These are phyloP conservation scores for Zea mays DNA, from an alignment of 176 grass and related monocot species.

Conservation along the genomic window Zm-B73-REFERENCE-NAM-5.0 NC_050100.1:24200501-24201000, in stretches of 20 bases:
- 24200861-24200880: too few species aligned
- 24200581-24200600: constrained; percentile 84
- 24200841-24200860: too few species aligned
- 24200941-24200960: too few species aligned
- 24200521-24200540: constrained; percentile 4
- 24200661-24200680: background rate
- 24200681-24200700: background rate
- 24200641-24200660: background rate
- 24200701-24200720: background rate
- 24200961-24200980: too few species aligned
- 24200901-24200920: too few species aligned
- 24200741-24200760: background rate
- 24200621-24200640: constrained; percentile 15
- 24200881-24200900: too few species aligned
- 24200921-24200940: too few species aligned
- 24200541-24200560: constrained; percentile 66
- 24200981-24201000: too few species aligned
- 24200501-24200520: background rate
- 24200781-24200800: background rate
- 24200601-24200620: constrained; percentile 50
- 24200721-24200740: background rate
- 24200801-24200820: too few species aligned
- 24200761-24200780: background rate
- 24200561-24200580: constrained; percentile 80
- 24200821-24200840: too few species aligned